Evolutionary conservation across 768 basidiomycete genomes (phyloP), one percentile per base, ranked within the genome.

Genomic region (Dictyophora rubrovolvata): DNA sequence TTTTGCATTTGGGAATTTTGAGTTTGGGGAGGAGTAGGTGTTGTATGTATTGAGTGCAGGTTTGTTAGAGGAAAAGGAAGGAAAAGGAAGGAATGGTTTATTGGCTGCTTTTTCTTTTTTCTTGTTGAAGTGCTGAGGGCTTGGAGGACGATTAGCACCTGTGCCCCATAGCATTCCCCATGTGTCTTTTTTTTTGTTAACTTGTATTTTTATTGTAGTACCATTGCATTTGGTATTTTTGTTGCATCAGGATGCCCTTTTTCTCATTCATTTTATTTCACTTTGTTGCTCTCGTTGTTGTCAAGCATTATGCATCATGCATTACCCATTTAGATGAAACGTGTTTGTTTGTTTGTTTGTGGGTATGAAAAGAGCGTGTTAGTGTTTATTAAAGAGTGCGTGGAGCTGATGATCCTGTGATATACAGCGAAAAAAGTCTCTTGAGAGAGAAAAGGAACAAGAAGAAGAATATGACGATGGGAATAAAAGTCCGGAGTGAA

Each of bases 1-100:
- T 70, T 21, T 56, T 74, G n/a, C 80, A 82, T 65, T 28, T 76
- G 5, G 70, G 56, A 35, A 57, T 67, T 46, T 56, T 75, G 28
- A 36, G 61, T 10, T 50, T 57, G 56, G 56, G 48, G 11, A 46
- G 34, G 47, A 35, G 14, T 50, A 5, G 56, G 20, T 57, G 55
- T 46, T 61, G 61, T 46, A 42, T 61, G 20, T 50, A 46, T 35
- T 61, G n/a, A 49, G 6, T 18, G 28, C 28, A 28, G 28, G 7
- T 28, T 28, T 28, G 28, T 28, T 28, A 3, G 28, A 7, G 28
- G 28, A 28, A 3, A 7, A 28, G 28, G 28, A 28, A 28, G 7
- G 7, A 7, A 7, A 28, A 28, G 7, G 7, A 28, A 28, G 28
- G 28, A 7, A 28, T 28, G 28, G 28, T 28, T 28, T 7, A 28